Evolutionary conservation across 2,329 filamentous ascomycete genomes (phyloP).

Genomic region (Colletotrichum sp.): DNA sequence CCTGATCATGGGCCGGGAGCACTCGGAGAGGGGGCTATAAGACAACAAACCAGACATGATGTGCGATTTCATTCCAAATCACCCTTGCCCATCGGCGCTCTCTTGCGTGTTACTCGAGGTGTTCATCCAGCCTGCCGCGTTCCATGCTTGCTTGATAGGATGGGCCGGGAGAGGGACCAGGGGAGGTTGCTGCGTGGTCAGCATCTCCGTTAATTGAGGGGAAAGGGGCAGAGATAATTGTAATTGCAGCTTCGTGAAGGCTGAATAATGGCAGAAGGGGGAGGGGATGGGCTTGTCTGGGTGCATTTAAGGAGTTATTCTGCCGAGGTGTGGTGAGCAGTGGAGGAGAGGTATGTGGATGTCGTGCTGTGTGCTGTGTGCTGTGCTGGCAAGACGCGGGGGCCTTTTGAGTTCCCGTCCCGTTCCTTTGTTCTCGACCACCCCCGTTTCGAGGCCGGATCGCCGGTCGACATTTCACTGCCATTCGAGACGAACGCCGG

Average conservation of each 20-base stretch:
- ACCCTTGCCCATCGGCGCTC: not conserved
- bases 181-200: not conserved
- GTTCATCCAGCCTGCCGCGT: not conserved
- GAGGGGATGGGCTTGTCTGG: not conserved
- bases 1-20: not conserved
- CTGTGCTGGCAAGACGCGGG: not conserved
- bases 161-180: not conserved
- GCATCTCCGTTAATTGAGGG: not conserved
- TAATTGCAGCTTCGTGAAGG: not conserved
- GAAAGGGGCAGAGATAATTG: not conserved
- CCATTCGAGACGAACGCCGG: not conserved
- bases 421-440: not conserved
- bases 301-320: not conserved
- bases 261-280: not conserved
- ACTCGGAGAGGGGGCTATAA: not conserved
- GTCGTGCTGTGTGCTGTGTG: not conserved
- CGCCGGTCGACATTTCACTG: not conserved
- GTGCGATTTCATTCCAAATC: not conserved
- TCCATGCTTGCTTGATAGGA: not conserved
- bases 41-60: not conserved
- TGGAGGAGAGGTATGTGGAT: not conserved
- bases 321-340: not conserved
- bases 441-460: not conserved
- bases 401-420: not conserved
- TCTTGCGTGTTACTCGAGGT: not conserved